These are phyloP conservation scores for Chlorella sp. DNA, from an alignment of 139 green algal species.

Conservation along the genomic window DNA sequence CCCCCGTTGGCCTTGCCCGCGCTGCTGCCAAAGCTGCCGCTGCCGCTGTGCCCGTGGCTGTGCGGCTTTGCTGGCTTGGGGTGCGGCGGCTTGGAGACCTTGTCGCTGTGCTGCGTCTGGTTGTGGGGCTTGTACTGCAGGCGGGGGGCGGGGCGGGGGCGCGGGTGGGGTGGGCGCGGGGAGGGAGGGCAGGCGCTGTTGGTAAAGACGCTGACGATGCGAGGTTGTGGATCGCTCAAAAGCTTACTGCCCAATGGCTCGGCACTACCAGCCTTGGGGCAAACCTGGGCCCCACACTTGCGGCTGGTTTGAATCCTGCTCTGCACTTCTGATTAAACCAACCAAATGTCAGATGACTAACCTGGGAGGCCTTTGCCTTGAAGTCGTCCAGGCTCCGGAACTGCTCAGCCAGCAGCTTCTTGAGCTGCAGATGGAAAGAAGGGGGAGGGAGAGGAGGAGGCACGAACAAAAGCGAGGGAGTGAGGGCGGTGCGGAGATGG, in stretches of 20 bases:
- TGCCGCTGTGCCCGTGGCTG: neutral
- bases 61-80: conserved; percentile 13
- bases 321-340: neutral
- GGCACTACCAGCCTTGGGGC: neutral
- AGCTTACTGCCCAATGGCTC: neutral
- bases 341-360: neutral
- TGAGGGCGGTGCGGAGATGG: neutral
- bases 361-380: conserved; percentile 46
- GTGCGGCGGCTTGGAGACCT: neutral
- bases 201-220: too few relatives aligned
- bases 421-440: conserved; percentile 67
- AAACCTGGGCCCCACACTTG: neutral
- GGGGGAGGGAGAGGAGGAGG: neutral
- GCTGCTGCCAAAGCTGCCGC: neutral
- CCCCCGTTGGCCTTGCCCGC: neutral
- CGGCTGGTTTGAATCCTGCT: neutral
- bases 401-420: conserved; percentile 71
- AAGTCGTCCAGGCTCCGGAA: conserved; percentile 85
- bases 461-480: neutral
- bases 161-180: neutral
- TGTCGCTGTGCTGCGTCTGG: conserved; percentile 22
- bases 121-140: conserved; percentile 34
- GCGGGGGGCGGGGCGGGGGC: neutral
- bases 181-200: neutral
- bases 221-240: too few relatives aligned